phyloP scores from a whole-genome alignment of 2,329 filamentous ascomycete genomes.

The Canariomyces notabilis region DNA sequence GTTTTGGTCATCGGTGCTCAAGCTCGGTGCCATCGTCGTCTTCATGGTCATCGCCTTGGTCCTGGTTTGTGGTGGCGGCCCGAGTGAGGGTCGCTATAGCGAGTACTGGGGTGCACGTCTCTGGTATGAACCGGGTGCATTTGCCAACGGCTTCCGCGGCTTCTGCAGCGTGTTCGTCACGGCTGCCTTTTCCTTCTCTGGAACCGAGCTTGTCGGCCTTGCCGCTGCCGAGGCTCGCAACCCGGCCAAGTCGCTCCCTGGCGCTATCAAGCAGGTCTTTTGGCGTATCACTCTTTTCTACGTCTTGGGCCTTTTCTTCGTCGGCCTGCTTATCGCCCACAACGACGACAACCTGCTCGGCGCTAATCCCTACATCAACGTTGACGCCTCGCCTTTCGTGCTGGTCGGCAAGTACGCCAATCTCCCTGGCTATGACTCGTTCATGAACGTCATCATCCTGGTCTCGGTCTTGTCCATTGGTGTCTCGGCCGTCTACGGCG shows the following conservation, averaged over 20 bases:
- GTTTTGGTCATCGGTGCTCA: slow-evolving; percentile 51
- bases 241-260: slow-evolving; percentile 66
- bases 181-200: slow-evolving; percentile 63
- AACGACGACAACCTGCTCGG: slow-evolving; percentile 41
- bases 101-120: slow-evolving; percentile 40
- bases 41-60: slow-evolving; percentile 59
- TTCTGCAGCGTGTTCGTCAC: slow-evolving; percentile 66
- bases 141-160: slow-evolving; percentile 65
- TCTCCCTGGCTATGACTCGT: slow-evolving; percentile 42
- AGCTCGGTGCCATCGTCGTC: slow-evolving; percentile 52
- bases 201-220: slow-evolving; percentile 64
- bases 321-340: slow-evolving; percentile 42
- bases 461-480: slow-evolving; percentile 51
- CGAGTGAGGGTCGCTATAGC: slow-evolving; percentile 37
- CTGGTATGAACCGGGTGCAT: slow-evolving; percentile 45
- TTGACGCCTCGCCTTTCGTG: slow-evolving; percentile 46
- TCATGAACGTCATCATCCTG: slow-evolving; percentile 52
- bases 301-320: slow-evolving; percentile 44
- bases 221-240: slow-evolving; percentile 64
- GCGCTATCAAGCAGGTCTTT: slow-evolving; percentile 70
- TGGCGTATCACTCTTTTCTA: slow-evolving; percentile 51
- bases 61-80: slow-evolving; percentile 54
- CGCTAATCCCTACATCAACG: slow-evolving; percentile 40
- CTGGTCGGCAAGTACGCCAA: slow-evolving; percentile 44
- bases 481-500: slow-evolving; percentile 50